Evolutionary conservation across 495 filamentous ascomycete genomes (phyloP).

Genomic region (Aspergillus leporis): DNA sequence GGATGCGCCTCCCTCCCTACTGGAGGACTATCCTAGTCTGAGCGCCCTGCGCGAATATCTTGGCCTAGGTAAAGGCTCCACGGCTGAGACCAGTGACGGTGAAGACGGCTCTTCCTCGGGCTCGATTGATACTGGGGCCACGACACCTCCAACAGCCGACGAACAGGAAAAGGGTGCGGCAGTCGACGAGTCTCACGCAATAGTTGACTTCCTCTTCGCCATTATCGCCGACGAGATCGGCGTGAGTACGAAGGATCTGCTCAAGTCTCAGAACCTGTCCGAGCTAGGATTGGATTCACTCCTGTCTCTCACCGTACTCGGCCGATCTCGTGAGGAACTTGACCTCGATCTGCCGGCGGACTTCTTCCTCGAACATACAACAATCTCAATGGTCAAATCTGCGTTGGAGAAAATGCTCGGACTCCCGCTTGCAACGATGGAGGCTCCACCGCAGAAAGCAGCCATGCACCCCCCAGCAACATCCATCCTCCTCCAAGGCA

Average conservation of each 20-base stretch:
- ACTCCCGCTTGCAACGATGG: no score
- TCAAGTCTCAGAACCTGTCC: conserved; percentile 32
- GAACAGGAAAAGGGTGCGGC: background rate
- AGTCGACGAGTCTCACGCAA: background rate
- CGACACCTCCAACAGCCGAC: background rate
- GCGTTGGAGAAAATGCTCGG: background rate
- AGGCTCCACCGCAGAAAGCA: background rate
- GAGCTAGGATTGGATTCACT: conserved; percentile 55
- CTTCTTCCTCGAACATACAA: conserved; percentile 52
- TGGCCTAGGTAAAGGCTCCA: background rate
- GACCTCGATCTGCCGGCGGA: conserved; percentile 39
- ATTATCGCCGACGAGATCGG: conserved; percentile 50
- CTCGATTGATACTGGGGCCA: background rate
- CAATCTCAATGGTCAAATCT: conserved; percentile 5
- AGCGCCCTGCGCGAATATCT: conserved; percentile 40
- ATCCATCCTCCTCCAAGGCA: conserved; percentile 31
- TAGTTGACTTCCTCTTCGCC: background rate
- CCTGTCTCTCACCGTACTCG: conserved; percentile 41
- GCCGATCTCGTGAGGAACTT: conserved; percentile 38
- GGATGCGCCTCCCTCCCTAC: conserved; percentile 48
- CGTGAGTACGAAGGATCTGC: conserved; percentile 39
- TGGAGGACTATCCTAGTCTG: conserved; percentile 59
- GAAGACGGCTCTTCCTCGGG: background rate
- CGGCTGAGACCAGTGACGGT: background rate
- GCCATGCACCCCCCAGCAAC: conserved; percentile 2